Evolutionary conservation across 2,329 filamentous ascomycete genomes (phyloP).

Genomic region (Dothideomycetes sp.): DNA sequence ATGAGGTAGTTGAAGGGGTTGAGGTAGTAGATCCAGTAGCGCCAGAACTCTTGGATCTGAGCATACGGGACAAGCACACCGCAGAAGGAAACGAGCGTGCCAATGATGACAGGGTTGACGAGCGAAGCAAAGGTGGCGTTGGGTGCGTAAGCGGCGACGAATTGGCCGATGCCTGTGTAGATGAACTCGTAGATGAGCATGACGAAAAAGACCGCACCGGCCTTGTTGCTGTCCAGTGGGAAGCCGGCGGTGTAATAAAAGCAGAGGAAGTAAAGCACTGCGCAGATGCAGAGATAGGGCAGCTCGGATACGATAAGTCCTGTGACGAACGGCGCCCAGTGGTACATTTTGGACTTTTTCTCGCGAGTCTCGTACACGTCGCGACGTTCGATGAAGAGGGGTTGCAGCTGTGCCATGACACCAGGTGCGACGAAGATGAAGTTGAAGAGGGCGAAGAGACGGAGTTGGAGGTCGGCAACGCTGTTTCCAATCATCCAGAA

Average conservation of each 20-base stretch:
- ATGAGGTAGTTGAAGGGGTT: constrained; percentile 34
- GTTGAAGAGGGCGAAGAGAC: constrained; percentile 23
- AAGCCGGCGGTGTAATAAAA: constrained; percentile 30
- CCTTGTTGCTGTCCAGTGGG: constrained; percentile 29
- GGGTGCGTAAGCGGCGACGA: constrained; percentile 35
- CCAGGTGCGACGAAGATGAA: constrained; percentile 27
- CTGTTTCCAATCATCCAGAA: constrained; percentile 32
- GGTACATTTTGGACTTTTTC: constrained; percentile 58
- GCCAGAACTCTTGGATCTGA: constrained; percentile 23
- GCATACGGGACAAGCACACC: constrained; percentile 24
- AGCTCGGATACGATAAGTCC: constrained; percentile 62
- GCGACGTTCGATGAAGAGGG: constrained; percentile 47
- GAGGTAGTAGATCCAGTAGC: constrained; percentile 27
- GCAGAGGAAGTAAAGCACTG: constrained; percentile 39
- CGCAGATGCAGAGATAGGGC: constrained; percentile 52
- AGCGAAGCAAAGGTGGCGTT: constrained; percentile 35
- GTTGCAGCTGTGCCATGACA: constrained; percentile 47
- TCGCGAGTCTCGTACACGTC: constrained; percentile 50
- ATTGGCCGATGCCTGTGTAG: constrained; percentile 44
- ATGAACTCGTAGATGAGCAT: constrained; percentile 50
- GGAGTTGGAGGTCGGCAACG: constrained; percentile 25
- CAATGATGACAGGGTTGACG: constrained; percentile 27
- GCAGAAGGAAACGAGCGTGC: constrained; percentile 21
- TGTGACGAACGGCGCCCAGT: constrained; percentile 61
- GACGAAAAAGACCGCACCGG: constrained; percentile 33